phyloP scores from a whole-genome alignment of 2,329 filamentous ascomycete species.

The Macrophomina pseudophaseolina region DNA sequence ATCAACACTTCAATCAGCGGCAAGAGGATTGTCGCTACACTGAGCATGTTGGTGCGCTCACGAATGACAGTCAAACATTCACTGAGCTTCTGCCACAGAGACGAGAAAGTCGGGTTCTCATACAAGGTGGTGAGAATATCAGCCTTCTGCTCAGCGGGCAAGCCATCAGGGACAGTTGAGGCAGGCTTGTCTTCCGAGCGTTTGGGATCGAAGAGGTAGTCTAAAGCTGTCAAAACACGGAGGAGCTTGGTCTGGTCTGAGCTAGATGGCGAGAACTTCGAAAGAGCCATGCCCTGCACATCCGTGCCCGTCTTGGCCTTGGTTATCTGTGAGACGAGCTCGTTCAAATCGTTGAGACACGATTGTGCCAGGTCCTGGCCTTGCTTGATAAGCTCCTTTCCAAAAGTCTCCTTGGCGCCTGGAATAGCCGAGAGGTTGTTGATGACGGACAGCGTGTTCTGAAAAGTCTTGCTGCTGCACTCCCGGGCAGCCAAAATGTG shows the following conservation, averaged over 20 bases:
- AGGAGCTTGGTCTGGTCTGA: conserved; percentile 97
- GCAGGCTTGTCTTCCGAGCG: conserved; percentile 58
- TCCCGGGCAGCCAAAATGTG: conserved; percentile 95
- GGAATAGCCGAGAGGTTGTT: conserved; percentile 95
- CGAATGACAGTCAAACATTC: conserved; percentile 86
- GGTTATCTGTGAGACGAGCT: conserved; percentile 83
- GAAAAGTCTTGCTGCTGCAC: conserved; percentile 97
- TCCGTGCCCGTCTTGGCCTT: conserved; percentile 89
- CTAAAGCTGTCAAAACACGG: conserved; percentile 87
- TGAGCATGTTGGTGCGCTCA: conserved; percentile 92
- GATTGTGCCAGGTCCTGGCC: conserved; percentile 83
- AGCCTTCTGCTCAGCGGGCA: conserved; percentile 71
- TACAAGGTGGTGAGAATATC: conserved; percentile 88
- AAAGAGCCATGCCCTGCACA: conserved; percentile 89
- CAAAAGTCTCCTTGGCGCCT: conserved; percentile 86
- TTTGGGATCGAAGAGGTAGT: conserved; percentile 92
- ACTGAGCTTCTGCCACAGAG: conserved; percentile 91
- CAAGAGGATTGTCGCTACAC: conserved; percentile 92
- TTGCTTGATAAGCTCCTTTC: conserved; percentile 88
- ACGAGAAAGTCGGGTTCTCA: conserved; percentile 86
- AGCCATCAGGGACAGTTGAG: conserved; percentile 52
- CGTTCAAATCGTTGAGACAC: conserved; percentile 82
- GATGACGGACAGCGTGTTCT: conserved; percentile 97
- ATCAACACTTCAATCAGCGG: conserved; percentile 96
- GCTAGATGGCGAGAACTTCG: conserved; percentile 93